Percentiles rank a stretch among this genome's conserved stretches.
phyloP scores from a whole-genome alignment of 108 stramenopile species.

The Stephanodiscus triporus region DNA sequence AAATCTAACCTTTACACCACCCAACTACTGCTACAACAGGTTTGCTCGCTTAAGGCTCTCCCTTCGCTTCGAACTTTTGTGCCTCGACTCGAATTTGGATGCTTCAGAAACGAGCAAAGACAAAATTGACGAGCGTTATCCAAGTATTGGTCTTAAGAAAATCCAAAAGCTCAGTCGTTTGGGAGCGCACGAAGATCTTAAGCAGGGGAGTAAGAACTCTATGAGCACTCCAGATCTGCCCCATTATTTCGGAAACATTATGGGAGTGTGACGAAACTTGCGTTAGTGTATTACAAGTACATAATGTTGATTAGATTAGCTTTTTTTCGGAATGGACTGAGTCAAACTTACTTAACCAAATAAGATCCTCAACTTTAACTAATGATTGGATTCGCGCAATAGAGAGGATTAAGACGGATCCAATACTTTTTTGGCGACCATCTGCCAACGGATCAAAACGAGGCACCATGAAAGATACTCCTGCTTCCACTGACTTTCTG shows the following conservation, averaged over 20 bases:
- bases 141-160: constrained; percentile 71
- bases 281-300: no score
- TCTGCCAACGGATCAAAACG: constrained; percentile 21
- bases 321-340: neutral
- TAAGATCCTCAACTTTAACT: constrained; percentile 27
- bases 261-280: neutral
- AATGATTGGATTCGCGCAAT: constrained; percentile 31
- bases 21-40: constrained; percentile 17
- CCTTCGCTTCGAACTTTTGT: constrained; percentile 86
- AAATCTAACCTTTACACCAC: neutral
- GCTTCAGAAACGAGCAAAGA: constrained; percentile 20
- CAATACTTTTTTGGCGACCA: constrained; percentile 19
- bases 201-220: constrained; percentile 28
- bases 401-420: constrained; percentile 32
- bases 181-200: constrained; percentile 70
- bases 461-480: constrained; percentile 29
- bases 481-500: constrained; percentile 6
- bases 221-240: constrained; percentile 46
- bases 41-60: constrained; percentile 83
- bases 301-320: neutral
- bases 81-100: constrained; percentile 53
- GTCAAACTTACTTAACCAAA: constrained; percentile 27
- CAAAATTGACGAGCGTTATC: constrained; percentile 44
- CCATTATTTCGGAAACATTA: constrained; percentile 42
- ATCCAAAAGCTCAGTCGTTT: constrained; percentile 70